Base-by-base conservation (phyloP, 2,329 filamentous ascomycete genomes). In the Paradendryphiella salina region DNA sequence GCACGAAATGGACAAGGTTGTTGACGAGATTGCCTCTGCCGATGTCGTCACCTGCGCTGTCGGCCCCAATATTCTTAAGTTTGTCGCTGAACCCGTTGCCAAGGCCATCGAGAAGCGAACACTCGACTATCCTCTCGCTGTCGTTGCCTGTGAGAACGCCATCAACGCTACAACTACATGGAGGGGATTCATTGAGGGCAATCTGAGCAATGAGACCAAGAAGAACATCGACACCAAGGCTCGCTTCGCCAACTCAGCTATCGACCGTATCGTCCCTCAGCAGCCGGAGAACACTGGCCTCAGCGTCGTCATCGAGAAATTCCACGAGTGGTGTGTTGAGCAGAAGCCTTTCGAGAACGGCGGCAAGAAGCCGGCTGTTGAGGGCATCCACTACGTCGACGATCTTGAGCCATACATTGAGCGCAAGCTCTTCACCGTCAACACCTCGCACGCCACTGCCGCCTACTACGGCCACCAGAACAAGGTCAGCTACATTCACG, bases 351-450 rank as follows among this genome's bases (percentile, higher is more conserved):
- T 97, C 75, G 69, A 73, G 56, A 81, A 86, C 59, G 83, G 86
- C 57, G 78, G 82, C 56, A 80, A 81, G 46, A 82, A 84, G 63
- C 92, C 91, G 5, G 76, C 83, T 14, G 93, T 99, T 68, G 76
- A 94, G 61, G 93, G 92, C 53, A 87, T 97, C 72, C 89, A 96
- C 78, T 96, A 90, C 85, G 94, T 97, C 52, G 85, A 90, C 59
- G 82, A 97, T 77, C 85, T 99, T 23, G 83, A 86, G 71, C 94
- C 94, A 50, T 99, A 93, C 79, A 97, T 99, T 68, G 94, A 99
- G 85, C 92, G 94, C 76, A 99, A 99, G 84, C 86, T 99, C 60
- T 99, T 92, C 82, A 99, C 94, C 17, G 93, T 99, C 82, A 99
- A 99, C 84, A 99, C 94, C 17, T 89, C 91, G 48, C 94, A 99